Evolutionary conservation across 2,329 filamentous ascomycete species (phyloP).

Genomic region (Arthroderma uncinatum): DNA sequence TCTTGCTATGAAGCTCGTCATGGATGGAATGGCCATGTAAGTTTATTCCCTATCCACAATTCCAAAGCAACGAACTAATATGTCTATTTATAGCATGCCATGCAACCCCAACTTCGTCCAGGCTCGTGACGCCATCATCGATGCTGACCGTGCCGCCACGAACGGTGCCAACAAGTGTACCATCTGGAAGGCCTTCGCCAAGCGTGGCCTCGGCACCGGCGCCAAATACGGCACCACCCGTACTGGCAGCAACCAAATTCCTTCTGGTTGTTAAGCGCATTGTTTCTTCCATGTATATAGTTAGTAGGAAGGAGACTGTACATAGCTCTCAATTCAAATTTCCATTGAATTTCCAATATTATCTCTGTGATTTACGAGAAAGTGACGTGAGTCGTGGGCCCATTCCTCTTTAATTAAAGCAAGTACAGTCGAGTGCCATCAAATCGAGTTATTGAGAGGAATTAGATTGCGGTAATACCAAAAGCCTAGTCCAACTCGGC

Average conservation of each 20-base stretch:
- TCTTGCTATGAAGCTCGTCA: constrained; percentile 13
- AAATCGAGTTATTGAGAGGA: no score
- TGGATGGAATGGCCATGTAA: constrained; percentile 15
- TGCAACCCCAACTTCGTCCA: constrained; percentile 15
- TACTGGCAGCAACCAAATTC: constrained; percentile 2
- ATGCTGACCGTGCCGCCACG: constrained; percentile 12
- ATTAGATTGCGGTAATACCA: no score
- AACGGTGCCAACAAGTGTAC: constrained; percentile 10
- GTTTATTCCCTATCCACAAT: not conserved
- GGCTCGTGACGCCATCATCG: constrained; percentile 13
- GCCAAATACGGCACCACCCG: not conserved
- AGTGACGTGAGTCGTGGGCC: no score
- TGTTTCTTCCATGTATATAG: not conserved
- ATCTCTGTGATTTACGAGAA: not conserved
- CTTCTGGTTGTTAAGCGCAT: not conserved
- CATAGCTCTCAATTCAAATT: not conserved
- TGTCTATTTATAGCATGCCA: constrained; percentile 6
- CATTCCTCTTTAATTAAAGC: no score
- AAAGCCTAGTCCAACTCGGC: no score
- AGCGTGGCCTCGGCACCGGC: constrained; percentile 11
- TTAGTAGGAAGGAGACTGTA: not conserved
- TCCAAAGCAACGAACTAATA: not conserved
- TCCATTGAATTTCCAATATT: not conserved
- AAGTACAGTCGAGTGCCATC: no score
- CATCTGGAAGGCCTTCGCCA: constrained; percentile 13